phyloP scores from a whole-genome alignment of 495 filamentous ascomycete species.

The Trichoderma virens region DNA sequence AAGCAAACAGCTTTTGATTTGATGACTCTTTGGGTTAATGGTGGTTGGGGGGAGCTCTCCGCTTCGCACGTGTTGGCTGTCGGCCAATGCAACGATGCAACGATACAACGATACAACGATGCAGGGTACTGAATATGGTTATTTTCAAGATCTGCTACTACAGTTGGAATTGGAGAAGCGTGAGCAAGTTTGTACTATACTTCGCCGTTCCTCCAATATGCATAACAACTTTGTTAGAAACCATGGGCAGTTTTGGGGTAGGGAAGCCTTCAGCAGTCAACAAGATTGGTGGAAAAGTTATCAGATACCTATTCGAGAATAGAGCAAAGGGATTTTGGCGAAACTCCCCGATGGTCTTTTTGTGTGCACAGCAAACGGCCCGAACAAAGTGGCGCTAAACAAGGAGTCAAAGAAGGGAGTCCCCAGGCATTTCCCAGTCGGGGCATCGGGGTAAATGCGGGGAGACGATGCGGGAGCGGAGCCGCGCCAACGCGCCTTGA shows the following conservation, averaged over 20 bases:
- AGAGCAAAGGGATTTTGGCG: not conserved
- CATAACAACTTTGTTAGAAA: too few relatives aligned
- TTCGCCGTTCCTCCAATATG: not conserved
- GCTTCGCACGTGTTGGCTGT: not conserved
- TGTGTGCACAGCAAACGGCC: constrained; percentile 3
- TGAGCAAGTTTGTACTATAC: not conserved
- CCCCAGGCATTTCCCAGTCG: not conserved
- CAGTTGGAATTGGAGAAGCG: not conserved
- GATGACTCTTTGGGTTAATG: not conserved
- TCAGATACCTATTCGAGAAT: not conserved
- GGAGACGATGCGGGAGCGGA: not conserved
- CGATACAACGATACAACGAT: not conserved
- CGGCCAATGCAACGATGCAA: not conserved
- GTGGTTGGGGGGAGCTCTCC: not conserved
- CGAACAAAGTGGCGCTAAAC: not conserved
- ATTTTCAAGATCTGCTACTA: not conserved
- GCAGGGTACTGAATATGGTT: not conserved
- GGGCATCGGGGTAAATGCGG: constrained; percentile 1
- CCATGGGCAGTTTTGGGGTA: too few relatives aligned
- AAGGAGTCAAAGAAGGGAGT: not conserved
- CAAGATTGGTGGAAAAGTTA: constrained; percentile 3
- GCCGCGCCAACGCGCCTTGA: not conserved
- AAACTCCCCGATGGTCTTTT: constrained; percentile 6
- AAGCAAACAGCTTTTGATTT: too few relatives aligned
- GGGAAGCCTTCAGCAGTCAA: too few relatives aligned